Evolutionary conservation across 768 basidiomycete species (phyloP).

Genomic region (Tulasnella sp.): DNA sequence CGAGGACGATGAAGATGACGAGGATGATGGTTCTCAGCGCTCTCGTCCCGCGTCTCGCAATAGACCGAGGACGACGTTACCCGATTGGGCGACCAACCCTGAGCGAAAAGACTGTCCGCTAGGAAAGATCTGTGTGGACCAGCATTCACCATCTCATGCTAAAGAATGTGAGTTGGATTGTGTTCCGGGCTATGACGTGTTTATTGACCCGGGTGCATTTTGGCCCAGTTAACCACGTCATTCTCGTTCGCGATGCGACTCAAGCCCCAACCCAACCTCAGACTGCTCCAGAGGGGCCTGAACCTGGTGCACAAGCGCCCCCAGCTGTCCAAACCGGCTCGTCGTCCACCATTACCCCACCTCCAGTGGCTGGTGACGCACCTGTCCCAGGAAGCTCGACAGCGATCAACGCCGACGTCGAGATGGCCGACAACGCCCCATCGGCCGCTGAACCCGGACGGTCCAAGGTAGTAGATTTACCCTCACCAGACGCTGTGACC

Average conservation of each 20-base stretch:
- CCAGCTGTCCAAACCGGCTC: neutral
- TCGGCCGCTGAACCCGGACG: neutral
- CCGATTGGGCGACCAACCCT: neutral
- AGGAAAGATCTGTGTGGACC: neutral
- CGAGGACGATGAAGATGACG: neutral
- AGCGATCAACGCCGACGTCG: neutral
- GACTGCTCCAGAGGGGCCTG: neutral
- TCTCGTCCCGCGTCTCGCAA: neutral
- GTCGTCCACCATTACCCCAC: too few species aligned
- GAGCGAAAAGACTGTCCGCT: slow-evolving; percentile 3
- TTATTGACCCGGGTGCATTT: neutral
- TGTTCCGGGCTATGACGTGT: neutral
- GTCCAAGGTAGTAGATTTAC: neutral
- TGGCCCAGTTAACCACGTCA: neutral
- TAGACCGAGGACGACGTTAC: neutral
- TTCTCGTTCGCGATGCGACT: neutral
- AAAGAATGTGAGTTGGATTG: slow-evolving; percentile 4
- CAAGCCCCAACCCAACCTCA: neutral
- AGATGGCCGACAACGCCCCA: neutral
- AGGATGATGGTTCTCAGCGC: neutral
- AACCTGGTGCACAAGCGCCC: neutral
- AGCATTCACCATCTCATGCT: slow-evolving; percentile 5
- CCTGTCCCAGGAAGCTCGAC: neutral
- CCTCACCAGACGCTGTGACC: neutral
- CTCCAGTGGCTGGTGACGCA: neutral